These are phyloP conservation scores for Naganishia antarctica DNA, from an alignment of 768 basidiomycete genomes.

Conservation along the genomic window DNA sequence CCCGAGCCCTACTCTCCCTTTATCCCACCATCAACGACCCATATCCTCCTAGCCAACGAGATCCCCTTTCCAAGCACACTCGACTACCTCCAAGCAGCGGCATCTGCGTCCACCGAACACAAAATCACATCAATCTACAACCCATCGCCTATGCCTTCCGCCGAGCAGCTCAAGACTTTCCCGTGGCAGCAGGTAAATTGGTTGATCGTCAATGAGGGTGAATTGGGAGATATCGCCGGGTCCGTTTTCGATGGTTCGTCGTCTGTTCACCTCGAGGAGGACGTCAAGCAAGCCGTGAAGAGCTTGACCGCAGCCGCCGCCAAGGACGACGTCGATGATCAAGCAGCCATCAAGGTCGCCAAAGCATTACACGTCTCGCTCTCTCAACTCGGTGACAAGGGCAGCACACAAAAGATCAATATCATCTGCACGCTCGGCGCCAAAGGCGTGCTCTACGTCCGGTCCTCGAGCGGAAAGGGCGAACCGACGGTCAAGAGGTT, in stretches of 20 bases:
- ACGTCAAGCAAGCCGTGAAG: conserved; percentile 12
- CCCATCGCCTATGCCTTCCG: conserved; percentile 51
- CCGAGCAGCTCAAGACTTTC: conserved; percentile 41
- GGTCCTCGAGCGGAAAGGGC: not conserved
- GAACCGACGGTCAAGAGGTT: conserved; percentile 29
- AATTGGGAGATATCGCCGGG: conserved; percentile 38
- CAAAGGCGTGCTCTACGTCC: conserved; percentile 16
- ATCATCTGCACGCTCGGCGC: conserved; percentile 27
- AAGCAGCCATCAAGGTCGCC: not conserved
- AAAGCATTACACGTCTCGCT: not conserved
- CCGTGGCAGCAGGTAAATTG: conserved; percentile 48
- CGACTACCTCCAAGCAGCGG: conserved; percentile 36
- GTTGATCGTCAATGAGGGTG: conserved; percentile 52
- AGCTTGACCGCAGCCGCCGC: not conserved
- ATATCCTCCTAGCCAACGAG: conserved; percentile 53
- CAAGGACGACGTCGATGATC: not conserved
- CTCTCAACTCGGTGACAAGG: not conserved
- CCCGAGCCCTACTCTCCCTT: conserved; percentile 33
- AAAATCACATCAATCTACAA: conserved; percentile 49
- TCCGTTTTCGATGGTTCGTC: conserved; percentile 4
- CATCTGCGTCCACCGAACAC: not conserved
- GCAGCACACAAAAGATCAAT: not conserved
- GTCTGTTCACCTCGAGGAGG: not conserved
- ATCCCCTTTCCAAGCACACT: conserved; percentile 49
- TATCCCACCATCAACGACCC: conserved; percentile 43